phyloP scores from a whole-genome alignment of 2,329 filamentous ascomycete genomes.

The Sporothrix protearum region DNA sequence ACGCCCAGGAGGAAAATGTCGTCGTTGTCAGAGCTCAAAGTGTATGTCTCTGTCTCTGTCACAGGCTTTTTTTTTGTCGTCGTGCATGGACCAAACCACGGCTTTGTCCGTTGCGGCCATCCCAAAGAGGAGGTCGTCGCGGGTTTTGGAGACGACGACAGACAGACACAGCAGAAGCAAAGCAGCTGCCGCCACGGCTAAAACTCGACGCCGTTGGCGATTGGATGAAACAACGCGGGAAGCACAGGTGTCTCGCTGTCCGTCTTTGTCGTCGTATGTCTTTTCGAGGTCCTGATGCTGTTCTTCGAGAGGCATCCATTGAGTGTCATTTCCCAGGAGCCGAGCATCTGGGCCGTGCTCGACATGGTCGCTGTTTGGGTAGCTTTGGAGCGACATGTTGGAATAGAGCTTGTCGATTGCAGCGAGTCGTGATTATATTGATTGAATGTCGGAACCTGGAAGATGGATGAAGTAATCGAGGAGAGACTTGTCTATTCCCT shows the following conservation, averaged over 20 bases:
- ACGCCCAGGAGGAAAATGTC: constrained; percentile 50
- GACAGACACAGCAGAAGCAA: neutral
- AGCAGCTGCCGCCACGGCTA: neutral
- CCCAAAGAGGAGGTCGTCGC: neutral
- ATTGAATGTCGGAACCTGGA: too few species aligned
- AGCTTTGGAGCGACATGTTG: neutral
- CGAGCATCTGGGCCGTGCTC: neutral
- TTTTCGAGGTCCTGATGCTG: neutral
- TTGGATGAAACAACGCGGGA: neutral
- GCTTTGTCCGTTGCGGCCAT: neutral
- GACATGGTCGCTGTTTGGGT: neutral
- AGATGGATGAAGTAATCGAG: neutral
- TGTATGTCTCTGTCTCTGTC: neutral
- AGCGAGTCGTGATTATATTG: too few species aligned
- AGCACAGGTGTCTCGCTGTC: neutral
- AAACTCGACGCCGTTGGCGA: neutral
- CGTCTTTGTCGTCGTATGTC: neutral
- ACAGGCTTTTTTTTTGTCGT: neutral
- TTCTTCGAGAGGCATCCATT: neutral
- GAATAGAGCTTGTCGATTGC: neutral
- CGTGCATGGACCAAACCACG: neutral
- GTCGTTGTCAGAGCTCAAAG: constrained; percentile 27
- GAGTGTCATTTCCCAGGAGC: neutral
- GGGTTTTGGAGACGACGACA: neutral
- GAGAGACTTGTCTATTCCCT: neutral